Conservation (phyloP, 2,329 filamentous ascomycete genomes). For the Colletotrichum sp. region DNA sequence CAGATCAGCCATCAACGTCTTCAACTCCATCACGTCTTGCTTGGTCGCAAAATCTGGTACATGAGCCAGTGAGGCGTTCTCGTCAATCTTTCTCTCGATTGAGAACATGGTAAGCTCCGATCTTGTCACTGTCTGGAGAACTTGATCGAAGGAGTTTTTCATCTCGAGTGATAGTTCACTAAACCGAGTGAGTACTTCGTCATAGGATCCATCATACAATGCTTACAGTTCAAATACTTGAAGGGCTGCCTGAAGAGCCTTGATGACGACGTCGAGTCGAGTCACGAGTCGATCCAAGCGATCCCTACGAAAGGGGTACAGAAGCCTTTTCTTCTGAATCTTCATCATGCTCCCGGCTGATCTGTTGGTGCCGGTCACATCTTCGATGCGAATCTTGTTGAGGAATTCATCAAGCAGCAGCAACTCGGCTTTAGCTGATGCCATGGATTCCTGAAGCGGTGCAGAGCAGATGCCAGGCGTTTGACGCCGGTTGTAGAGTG, state of each 20-base stretch:
- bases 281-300: not conserved
- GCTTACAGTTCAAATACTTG: not conserved
- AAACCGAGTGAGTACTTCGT: not conserved
- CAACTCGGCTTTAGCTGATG: not conserved
- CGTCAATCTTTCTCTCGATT: not conserved
- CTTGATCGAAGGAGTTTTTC: not conserved
- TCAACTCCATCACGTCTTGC: not conserved
- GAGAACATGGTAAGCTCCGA: fast-evolving
- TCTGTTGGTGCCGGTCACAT: fast-evolving
- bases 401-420: fast-evolving
- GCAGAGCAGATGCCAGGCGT: not conserved
- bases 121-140: not conserved
- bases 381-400: not conserved
- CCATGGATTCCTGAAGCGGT: not conserved
- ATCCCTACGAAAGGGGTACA: not conserved
- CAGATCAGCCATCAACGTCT: not conserved
- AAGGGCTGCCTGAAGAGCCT: not conserved
- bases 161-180: not conserved
- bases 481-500: not conserved
- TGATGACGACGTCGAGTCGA: not conserved
- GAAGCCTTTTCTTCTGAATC: not conserved
- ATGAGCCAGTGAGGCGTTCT: not conserved
- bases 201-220: not conserved
- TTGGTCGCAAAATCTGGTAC: not conserved
- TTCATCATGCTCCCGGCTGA: not conserved